Evolutionary conservation across 345 rosid species (phyloP), one percentile per base, ranked within the genome.

Genomic region (Lumnitzera littorea): DNA sequence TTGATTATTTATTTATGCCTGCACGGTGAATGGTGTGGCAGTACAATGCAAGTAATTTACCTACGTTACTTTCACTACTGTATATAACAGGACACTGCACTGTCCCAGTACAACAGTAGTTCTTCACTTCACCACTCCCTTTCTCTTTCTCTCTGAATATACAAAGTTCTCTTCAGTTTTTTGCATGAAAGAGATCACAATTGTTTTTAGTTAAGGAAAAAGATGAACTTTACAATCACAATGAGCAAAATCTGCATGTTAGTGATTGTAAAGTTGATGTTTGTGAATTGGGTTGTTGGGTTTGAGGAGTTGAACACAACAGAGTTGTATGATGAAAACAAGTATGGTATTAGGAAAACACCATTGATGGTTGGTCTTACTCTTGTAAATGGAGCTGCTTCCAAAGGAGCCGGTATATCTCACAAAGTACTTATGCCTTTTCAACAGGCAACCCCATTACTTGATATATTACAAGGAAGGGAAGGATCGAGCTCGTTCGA

Each of bases 291-390:
- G 61, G 77, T 62, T 3, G 6, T 57, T 54, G 78, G 74, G 53
- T 46, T 60, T 29, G 27, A 61, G n/a, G 58, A 58, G 49, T 52
- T 53, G 27, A 69, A 61, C 58, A 65, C 53, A 29, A 69, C 71
- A 43, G 58, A 55, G 50, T 46, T 50, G 31, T 52, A 36, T 48
- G 53, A 54, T 31, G 46, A 41, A 46, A 25, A 20, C 23, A 48
- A 48, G 36, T 69, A 69, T 61, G 65, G 64, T 23, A 5, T 50
- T 36, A 27, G 41, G 46, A 56, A 50, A 48, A 48, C 62, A 24
- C 65, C 78, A n/a, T 62, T 74, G 55, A 53, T 69, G 74, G 78
- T 69, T 56, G 68, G 62, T 55, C 71, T 69, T 58, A 66, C 68
- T 29, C 62, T 65, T 17, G 66, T 74, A 46, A 16, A 65, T 29